Percentiles rank a stretch among this genome's conserved stretches.
These are phyloP conservation scores for Lecanosticta acicola DNA, from an alignment of 2,329 filamentous ascomycete genomes.

Conservation along the genomic window DNA sequence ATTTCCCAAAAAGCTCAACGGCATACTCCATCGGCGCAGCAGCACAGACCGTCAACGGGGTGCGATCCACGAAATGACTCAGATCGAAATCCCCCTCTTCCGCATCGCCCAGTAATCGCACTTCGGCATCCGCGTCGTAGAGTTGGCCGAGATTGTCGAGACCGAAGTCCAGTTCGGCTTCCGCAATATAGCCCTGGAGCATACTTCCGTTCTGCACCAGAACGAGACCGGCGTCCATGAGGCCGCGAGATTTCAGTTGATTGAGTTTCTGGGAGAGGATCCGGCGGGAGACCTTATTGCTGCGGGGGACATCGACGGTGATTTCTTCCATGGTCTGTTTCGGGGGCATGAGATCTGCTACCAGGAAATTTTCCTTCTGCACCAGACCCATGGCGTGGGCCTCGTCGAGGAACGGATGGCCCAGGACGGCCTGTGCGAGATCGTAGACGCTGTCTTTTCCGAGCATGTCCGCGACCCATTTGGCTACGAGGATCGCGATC, in stretches of 20 bases:
- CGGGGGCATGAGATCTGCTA: conserved; percentile 49
- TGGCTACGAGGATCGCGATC: conserved; percentile 55
- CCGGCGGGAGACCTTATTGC: conserved; percentile 40
- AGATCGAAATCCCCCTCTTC: conserved; percentile 41
- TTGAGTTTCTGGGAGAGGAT: conserved; percentile 44
- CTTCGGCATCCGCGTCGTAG: conserved; percentile 30
- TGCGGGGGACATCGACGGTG: conserved; percentile 43
- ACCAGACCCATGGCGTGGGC: conserved; percentile 46
- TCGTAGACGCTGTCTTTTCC: conserved; percentile 53
- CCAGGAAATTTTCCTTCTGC: conserved; percentile 35
- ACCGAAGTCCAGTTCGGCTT: conserved; percentile 50
- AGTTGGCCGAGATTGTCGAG: conserved; percentile 36
- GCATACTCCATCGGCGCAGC: conserved; percentile 54
- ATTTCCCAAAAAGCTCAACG: conserved; percentile 55
- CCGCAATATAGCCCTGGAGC: conserved; percentile 51
- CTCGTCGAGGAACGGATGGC: conserved; percentile 53
- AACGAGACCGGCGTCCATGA: conserved; percentile 55
- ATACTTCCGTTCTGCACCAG: conserved; percentile 46
- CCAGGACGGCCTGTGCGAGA: conserved; percentile 54
- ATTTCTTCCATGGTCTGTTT: conserved; percentile 52
- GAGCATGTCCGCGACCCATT: conserved; percentile 54
- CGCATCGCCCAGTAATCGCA: conserved; percentile 37
- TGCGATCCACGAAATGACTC: conserved; percentile 49
- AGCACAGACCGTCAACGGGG: conserved; percentile 47
- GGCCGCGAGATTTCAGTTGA: conserved; percentile 44